Base-by-base conservation (phyloP, 257 asterid genomes). In the Euphrasia confusa region DNA sequence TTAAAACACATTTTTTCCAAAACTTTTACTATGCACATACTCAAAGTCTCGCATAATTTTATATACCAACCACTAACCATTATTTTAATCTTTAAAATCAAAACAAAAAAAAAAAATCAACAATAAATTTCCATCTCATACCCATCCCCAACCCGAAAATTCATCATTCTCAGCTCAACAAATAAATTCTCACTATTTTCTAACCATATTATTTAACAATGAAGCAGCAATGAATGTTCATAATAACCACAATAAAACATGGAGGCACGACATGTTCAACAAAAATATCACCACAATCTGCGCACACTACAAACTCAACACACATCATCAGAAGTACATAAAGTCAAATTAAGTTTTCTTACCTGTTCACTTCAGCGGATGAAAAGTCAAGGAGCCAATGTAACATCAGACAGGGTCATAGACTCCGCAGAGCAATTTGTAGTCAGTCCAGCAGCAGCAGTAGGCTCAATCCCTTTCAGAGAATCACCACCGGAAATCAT, bases 311-410 rank as follows among this genome's bases (percentile, higher is more conserved):
- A 15, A 66, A 35, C 30, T 50, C 40, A 50, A 45, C 39, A 70
- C 14, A 54, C n/a, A n/a, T n/a, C 55, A 63, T 14, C 17, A 52
- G 45, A 54, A 68, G 37, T 28, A 50, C 4, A 66, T 50, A 37
- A 64, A 39, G 47, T 42, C 13, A 15, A 28, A 21, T 18, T 21
- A 60, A 54, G 55, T 47, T 57, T 4, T 21, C 39, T 69, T 75
- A 84, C 95, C 86, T 72, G 60, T 56, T 53, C 71, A 68, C 52
- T 71, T 57, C 40, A 71, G 77, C 64, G 64, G 58, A 54, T 58
- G 76, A 67, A 52, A 57, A 35, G 72, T 63, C 55, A 32, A 63
- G 50, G 79, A 74, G 30, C 49, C 71, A 60, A 54, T 9, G 78
- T 73, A 58, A 55, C 68, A 74, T 67, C 70, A 40, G 83, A 79